Evolutionary conservation across 2,329 filamentous ascomycete genomes (phyloP).

Genomic region (Huntiella omanensis): DNA sequence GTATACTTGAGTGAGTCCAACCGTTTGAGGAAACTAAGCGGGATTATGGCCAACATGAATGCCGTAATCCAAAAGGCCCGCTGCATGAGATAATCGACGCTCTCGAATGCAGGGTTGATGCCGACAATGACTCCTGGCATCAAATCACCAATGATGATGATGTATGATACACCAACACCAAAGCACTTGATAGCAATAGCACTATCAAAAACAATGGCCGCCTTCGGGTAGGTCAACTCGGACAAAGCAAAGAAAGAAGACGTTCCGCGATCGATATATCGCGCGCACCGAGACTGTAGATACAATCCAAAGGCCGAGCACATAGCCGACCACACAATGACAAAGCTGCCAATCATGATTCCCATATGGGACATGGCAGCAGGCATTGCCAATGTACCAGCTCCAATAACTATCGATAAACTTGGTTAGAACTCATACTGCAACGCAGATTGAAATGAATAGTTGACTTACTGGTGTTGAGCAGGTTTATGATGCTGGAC

Average conservation of each 20-base stretch:
- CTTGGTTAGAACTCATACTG: neutral
- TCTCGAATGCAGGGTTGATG: conserved; percentile 46
- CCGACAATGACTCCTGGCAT: conserved; percentile 89
- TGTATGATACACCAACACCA: conserved; percentile 87
- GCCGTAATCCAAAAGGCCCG: conserved; percentile 95
- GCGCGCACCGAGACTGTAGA: conserved; percentile 78
- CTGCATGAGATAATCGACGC: conserved; percentile 58
- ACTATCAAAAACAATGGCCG: conserved; percentile 83
- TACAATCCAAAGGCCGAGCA: conserved; percentile 88
- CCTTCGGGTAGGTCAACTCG: conserved; percentile 91
- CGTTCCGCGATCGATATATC: conserved; percentile 75
- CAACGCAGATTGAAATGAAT: neutral
- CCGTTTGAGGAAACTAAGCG: conserved; percentile 74
- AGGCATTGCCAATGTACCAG: conserved; percentile 89
- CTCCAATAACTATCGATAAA: conserved; percentile 49
- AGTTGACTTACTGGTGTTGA: conserved; percentile 66
- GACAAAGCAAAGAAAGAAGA: conserved; percentile 94
- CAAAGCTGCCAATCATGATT: conserved; percentile 61
- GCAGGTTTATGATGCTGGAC: conserved; percentile 83
- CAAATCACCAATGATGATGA: conserved; percentile 95
- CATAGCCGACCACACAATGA: conserved; percentile 81
- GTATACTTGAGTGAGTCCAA: conserved; percentile 96
- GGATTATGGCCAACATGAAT: conserved; percentile 93
- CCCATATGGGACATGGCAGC: conserved; percentile 90
- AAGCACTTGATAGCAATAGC: conserved; percentile 98